These are phyloP conservation scores for Apostasia shenzhenica DNA, from an alignment of 106 monocot genomes.

Conservation along the genomic window DNA sequence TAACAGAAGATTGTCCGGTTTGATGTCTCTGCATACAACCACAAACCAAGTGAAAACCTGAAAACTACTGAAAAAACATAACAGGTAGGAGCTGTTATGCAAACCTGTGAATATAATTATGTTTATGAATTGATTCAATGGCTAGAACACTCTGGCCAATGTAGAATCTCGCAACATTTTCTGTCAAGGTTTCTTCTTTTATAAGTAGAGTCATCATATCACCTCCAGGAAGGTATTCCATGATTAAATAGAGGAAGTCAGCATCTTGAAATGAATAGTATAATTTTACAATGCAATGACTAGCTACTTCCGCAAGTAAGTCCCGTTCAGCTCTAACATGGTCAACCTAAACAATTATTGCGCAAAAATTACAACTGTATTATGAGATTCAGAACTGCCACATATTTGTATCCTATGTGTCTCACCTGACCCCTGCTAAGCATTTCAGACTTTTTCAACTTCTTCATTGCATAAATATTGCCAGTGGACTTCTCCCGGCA, in stretches of 20 bases:
- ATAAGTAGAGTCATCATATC: slow-evolving; percentile 97
- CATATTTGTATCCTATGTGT: background rate
- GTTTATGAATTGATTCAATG: slow-evolving; percentile 92
- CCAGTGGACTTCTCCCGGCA: slow-evolving; percentile 32
- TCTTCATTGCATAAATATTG: slow-evolving; percentile 42
- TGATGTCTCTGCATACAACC: slow-evolving; percentile 31
- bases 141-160: slow-evolving; percentile 85
- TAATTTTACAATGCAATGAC: slow-evolving; percentile 91
- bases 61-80: too few relatives aligned
- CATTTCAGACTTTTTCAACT: slow-evolving; percentile 42
- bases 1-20: slow-evolving; percentile 50
- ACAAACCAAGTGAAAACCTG: too few relatives aligned
- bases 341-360: slow-evolving; percentile 27
- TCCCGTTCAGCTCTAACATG: slow-evolving; percentile 94
- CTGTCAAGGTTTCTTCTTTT: slow-evolving; percentile 86
- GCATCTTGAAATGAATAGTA: slow-evolving; percentile 97
- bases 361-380: too few relatives aligned
- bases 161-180: slow-evolving; percentile 86
- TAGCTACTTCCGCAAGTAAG: slow-evolving; percentile 91
- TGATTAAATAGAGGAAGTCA: slow-evolving; percentile 58
- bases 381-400: too few relatives aligned
- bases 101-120: slow-evolving; percentile 92
- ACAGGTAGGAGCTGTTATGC: background rate
- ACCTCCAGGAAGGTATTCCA: slow-evolving; percentile 47
- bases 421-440: slow-evolving; percentile 31